These are phyloP conservation scores for Perilla frutescens DNA, from an alignment of 257 asterid species.

Conservation along the genomic window DNA sequence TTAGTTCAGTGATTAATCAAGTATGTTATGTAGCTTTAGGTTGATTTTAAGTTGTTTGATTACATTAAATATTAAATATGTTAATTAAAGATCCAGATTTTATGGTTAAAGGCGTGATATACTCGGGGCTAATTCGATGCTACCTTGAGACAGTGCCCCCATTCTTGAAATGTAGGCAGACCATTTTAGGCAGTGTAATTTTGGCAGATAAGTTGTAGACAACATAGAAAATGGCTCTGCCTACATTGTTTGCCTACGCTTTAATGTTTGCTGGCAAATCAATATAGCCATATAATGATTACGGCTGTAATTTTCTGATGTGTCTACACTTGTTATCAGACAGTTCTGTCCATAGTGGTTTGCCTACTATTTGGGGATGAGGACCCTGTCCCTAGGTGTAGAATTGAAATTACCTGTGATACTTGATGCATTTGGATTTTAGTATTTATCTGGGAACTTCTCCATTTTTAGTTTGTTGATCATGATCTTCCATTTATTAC, in stretches of 20 bases:
- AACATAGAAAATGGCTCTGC: background rate
- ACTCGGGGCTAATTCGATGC: background rate
- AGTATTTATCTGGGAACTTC: background rate
- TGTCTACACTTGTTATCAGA: background rate
- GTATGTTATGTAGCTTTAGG: constrained; percentile 13
- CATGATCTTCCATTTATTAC: background rate
- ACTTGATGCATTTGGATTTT: background rate
- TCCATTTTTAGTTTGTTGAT: background rate
- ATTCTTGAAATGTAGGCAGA: too few species aligned
- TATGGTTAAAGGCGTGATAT: constrained; percentile 17
- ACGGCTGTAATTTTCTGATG: background rate
- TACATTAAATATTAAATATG: background rate
- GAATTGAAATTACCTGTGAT: too few species aligned
- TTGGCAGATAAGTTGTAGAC: background rate
- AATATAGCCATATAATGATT: background rate
- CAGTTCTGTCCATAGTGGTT: background rate
- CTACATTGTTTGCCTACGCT: background rate
- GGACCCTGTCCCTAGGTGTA: too few species aligned
- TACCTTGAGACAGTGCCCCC: background rate
- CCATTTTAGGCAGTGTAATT: background rate
- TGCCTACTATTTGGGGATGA: background rate
- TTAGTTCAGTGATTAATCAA: background rate
- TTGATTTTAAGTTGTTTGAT: background rate
- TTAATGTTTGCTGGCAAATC: background rate
- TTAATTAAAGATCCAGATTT: background rate